These are phyloP conservation scores for Penicillium sp. DNA, from an alignment of 2,329 filamentous ascomycete genomes.

Conservation along the genomic window DNA sequence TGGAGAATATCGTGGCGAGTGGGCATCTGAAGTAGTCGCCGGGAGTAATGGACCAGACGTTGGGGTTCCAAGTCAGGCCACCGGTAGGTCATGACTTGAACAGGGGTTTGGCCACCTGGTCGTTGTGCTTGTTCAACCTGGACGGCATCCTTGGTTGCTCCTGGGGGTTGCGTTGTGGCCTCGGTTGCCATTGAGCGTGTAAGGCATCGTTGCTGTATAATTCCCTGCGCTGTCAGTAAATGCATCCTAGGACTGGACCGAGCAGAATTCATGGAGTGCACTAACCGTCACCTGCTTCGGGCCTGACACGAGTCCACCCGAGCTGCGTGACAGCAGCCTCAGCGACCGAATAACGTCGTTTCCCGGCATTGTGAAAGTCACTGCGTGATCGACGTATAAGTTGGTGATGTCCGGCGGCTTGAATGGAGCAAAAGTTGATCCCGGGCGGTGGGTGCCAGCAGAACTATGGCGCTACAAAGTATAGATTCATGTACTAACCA, in stretches of 20 bases:
- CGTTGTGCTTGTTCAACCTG: background rate
- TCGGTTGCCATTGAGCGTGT: constrained; percentile 52
- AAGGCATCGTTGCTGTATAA: constrained; percentile 42
- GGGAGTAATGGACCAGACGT: constrained; percentile 71
- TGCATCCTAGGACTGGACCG: background rate
- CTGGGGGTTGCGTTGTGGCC: constrained; percentile 26
- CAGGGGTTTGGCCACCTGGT: constrained; percentile 49
- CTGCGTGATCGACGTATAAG: constrained; percentile 7
- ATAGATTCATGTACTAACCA: background rate
- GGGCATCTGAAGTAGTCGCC: constrained; percentile 80
- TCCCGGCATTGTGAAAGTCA: constrained; percentile 33
- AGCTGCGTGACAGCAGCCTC: constrained; percentile 39
- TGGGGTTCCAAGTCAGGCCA: constrained; percentile 88
- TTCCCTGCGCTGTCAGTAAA: constrained; percentile 22
- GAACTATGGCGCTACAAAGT: constrained; percentile 28
- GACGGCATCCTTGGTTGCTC: background rate
- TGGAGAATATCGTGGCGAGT: constrained; percentile 89
- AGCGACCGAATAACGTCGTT: constrained; percentile 36
- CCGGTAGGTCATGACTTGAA: constrained; percentile 80
- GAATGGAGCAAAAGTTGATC: constrained; percentile 34
- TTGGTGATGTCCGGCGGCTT: constrained; percentile 14
- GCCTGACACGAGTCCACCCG: constrained; percentile 33
- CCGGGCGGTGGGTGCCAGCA: constrained; percentile 32
- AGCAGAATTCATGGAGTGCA: constrained; percentile 2
- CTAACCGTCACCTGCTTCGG: constrained; percentile 38